phyloP scores from a whole-genome alignment of 352 stramenopile species.

The Pythium biforme region DNA sequence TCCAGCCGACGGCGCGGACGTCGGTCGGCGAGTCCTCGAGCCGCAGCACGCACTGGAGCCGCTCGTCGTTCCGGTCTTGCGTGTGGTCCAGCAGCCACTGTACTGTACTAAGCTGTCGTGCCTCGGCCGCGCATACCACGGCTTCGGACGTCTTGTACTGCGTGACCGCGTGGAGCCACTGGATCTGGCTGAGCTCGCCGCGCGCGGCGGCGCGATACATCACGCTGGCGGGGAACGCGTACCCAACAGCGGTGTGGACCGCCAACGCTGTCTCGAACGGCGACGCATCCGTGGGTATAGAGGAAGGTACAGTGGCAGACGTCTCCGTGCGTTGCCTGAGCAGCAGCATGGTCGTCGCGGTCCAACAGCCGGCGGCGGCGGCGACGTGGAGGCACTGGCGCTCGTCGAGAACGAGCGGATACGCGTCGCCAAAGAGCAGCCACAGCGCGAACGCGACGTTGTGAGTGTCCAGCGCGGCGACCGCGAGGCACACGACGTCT shows the following conservation, averaged over 20 bases:
- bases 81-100: conserved; percentile 6
- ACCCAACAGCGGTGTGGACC: not conserved
- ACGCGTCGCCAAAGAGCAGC: not conserved
- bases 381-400: not conserved
- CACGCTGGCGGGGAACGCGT: not conserved
- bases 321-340: not conserved
- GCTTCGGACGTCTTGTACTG: not conserved
- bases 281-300: not conserved
- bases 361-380: not conserved
- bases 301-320: too few relatives aligned
- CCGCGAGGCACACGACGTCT: conserved; percentile 1
- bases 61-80: not conserved
- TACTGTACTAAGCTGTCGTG: not conserved
- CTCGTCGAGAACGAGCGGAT: not conserved
- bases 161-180: not conserved
- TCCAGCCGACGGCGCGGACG: not conserved
- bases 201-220: not conserved
- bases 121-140: not conserved
- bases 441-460: not conserved
- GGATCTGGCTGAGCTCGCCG: not conserved
- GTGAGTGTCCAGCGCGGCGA: not conserved
- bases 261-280: not conserved
- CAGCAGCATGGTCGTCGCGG: not conserved
- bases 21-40: not conserved
- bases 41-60: not conserved